Evolutionary conservation across 2,329 filamentous ascomycete species (phyloP), one percentile per base, ranked within the genome.

Genomic region (Monosporascus ibericus): DNA sequence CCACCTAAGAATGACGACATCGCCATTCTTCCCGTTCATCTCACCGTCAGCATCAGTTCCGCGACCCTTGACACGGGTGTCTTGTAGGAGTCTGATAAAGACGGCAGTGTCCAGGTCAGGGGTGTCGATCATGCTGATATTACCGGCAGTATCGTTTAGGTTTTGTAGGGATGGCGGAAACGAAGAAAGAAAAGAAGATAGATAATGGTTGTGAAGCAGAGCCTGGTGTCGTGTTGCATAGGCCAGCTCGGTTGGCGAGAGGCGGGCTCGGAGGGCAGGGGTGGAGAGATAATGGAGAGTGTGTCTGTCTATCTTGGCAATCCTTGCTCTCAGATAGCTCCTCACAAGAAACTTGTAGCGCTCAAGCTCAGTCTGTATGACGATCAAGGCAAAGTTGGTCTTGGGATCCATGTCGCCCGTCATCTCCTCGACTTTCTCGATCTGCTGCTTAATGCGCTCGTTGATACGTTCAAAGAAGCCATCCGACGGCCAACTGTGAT

Each of bases 341-440:
- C 94, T 81, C 18, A 97, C 81, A 22, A 99, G 78, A 65, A 91
- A 99, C 73, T 96, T 96, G 72, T 89, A 95, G 46, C 94, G 80
- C 69, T 96, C 92, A 51, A 99, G 81, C 73, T 99, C 94, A 6
- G 95, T 97, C 75, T 99, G 94, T 51, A 96, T 85, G 56, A 99
- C 87, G 48, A 96, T 96, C 65, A 97, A 85, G 55, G 85, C 84
- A 69, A 99, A 96, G 68, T 96, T 97, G 58, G 89, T 86, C 70
- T 88, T 91, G 47, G 92, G 88, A 64, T 95, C 91, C 83, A 92
- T 87, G 65, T 88, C 85, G 56, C 87, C 88, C 14, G 88, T 92
- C 78, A 92, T 81, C 54, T 86, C 81, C 72, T 89, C 86, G 57
- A 90, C 82, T 60, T 77, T 80, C 69, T 85, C 80, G 63, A 88